Evolutionary conservation across 768 basidiomycete genomes (phyloP), one percentile per base, ranked within the genome.

Genomic region (Flagelloscypha sp.): DNA sequence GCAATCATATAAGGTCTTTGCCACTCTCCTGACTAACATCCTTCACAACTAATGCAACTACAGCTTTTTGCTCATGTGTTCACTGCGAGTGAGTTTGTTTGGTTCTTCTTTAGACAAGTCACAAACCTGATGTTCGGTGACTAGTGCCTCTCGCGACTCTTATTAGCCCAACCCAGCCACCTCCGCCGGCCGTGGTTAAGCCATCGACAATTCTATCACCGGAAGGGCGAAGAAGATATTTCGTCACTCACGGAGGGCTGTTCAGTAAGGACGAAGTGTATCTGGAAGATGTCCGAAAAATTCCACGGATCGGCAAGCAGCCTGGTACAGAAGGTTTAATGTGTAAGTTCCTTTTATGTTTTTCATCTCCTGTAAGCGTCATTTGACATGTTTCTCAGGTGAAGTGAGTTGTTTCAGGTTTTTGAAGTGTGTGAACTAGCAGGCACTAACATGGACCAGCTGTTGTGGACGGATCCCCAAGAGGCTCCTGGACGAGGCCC

Each of bases 401-500:
- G 79, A 84, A 73, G 80, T 83, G 64, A 47, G 56, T 40, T 34
- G n/a, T 17, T 29, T 46, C 24, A 9, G 19, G 9, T n/a, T 27
- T 17, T 22, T 38, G 34, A 21, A 16, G 24, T 28, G 30, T 30
- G 37, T 42, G 35, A 25, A 41, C 10, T 42, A 31, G 30, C 23
- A 18, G 22, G 42, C 36, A 35, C 48, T 24, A 28, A 27, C 30
- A 42, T 19, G 13, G 27, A 47, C 13, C 53, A 93, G 84, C 59
- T 92, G 19, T 71, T 98, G 11, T 97, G 94, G 93, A 94, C 92
- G 3, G 94, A 98, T 59, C 94, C 95, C 15, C 95, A 97, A 57
- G 81, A 83, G 27, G 49, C 63, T 25, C 78, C 78, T 8, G 95
- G 95, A 17, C 79, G 95, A 18, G 94, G 95, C 5, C 94, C 95